Evolutionary conservation across 805 yeast species (phyloP), one percentile per base, ranked within the genome.

Genomic region (Cyberlindnera mississippiensis): DNA sequence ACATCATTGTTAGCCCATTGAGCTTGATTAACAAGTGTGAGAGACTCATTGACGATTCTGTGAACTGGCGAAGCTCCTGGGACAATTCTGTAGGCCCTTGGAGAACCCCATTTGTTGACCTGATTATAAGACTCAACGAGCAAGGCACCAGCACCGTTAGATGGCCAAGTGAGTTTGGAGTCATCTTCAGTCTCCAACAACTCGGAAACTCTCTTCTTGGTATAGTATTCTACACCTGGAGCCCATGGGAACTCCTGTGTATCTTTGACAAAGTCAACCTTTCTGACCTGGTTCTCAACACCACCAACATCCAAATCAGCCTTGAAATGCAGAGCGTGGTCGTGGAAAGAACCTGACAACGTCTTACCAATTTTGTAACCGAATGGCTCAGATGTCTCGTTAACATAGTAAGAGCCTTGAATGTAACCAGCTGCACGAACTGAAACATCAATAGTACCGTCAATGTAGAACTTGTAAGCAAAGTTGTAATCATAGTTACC

Each of bases 351-450:
- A 28, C 61, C 62, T 6, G 59, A 48, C n/a, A 57, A 30, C 4
- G 51, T 48, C 35, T 57, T 50, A 36, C 49, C 50, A 33, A 57
- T 40, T 34, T 31, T 46, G 41, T 51, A 46, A 19, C 62, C 62
- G 34, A 49, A 57, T 27, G 46, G 46, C 16, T 26, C 41, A 17
- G 46, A 40, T 5, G 48, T 49, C 47, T 17, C 49, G 45, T 41
- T 48, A 35, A 50, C 50, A 44, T 53, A 57, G 35, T 52, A 57
- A 15, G 60, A 55, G 41, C 60, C 60, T 40, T 57, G 62, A 19
- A 57, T 57, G 48, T 37, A 57, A 41, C 62, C 62, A 32, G 62
- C 60, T 34, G 61, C 60, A 37, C 62, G 49, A 19, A 52, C 59
- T 26, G 53, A 45, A 28, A 56, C 56, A 22, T 57, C 60, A 41